These are phyloP conservation scores for Aquilaria agallochum DNA, from an alignment of 441 rosid species.

Conservation along the genomic window DNA sequence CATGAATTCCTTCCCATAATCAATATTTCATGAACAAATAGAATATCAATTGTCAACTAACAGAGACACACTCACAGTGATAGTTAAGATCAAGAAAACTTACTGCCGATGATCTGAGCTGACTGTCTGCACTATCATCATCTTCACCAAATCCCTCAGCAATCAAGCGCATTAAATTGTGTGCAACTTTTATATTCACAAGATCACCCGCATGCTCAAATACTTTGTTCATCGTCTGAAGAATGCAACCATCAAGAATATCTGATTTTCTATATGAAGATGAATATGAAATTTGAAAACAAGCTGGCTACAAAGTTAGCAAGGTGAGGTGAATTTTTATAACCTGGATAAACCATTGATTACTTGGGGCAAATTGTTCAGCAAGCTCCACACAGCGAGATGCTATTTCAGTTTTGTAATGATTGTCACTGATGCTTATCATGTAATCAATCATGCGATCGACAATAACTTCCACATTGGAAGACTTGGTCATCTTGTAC, in stretches of 20 bases:
- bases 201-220: slow-evolving; percentile 97
- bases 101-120: slow-evolving; percentile 93
- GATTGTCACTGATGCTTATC: slow-evolving; percentile 88
- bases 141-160: slow-evolving; percentile 98
- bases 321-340: slow-evolving; percentile 14
- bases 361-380: slow-evolving; percentile 96
- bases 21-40: too few relatives aligned
- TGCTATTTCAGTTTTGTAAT: slow-evolving; percentile 95
- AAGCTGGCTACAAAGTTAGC: background rate
- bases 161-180: slow-evolving; percentile 93
- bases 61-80: too few relatives aligned
- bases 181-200: slow-evolving; percentile 91
- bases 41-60: too few relatives aligned
- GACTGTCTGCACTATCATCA: slow-evolving; percentile 79
- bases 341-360: slow-evolving; percentile 98
- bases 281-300: slow-evolving; percentile 1
- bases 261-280: slow-evolving; percentile 9
- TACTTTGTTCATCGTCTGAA: slow-evolving; percentile 93
- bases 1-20: too few relatives aligned
- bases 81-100: slow-evolving; percentile 22
- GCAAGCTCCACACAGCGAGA: slow-evolving; percentile 96
- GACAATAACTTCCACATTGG: slow-evolving; percentile 96
- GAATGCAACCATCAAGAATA: slow-evolving; percentile 16
- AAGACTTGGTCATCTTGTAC: slow-evolving; percentile 94
- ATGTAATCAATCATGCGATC: slow-evolving; percentile 97